Evolutionary conservation across 2,329 filamentous ascomycete genomes (phyloP).

Genomic region (Alternaria novae-zelandiae): DNA sequence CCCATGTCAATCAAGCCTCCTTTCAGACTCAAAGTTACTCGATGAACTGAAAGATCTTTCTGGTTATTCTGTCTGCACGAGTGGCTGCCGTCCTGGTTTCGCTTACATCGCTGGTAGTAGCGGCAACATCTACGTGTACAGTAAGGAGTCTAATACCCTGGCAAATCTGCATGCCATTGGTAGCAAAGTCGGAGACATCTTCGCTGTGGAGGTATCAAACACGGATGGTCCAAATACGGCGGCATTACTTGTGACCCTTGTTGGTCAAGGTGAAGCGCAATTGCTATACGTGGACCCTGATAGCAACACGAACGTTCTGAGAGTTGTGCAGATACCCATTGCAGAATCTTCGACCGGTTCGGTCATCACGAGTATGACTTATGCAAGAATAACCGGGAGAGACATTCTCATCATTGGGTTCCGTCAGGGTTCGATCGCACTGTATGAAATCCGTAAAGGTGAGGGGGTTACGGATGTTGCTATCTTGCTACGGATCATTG

Average conservation of each 20-base stretch:
- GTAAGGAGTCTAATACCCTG: conserved; percentile 18
- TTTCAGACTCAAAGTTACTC: conserved; percentile 37
- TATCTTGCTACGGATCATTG: conserved; percentile 23
- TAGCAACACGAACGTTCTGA: neutral
- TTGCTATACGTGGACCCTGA: conserved; percentile 31
- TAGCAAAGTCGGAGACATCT: conserved; percentile 53
- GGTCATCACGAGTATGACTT: conserved; percentile 58
- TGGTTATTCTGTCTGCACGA: conserved; percentile 57
- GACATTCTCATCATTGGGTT: conserved; percentile 61
- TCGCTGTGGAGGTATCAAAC: conserved; percentile 19
- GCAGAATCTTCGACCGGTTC: conserved; percentile 52
- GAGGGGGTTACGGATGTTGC: neutral
- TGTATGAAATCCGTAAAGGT: conserved; percentile 48
- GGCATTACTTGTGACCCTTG: conserved; percentile 47
- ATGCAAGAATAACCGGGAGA: conserved; percentile 24
- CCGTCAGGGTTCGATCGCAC: conserved; percentile 60
- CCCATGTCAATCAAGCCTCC: neutral
- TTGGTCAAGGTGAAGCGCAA: conserved; percentile 46
- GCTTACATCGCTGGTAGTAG: conserved; percentile 56
- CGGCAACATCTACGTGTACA: conserved; percentile 53
- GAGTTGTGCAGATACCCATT: conserved; percentile 19
- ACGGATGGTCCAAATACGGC: conserved; percentile 16
- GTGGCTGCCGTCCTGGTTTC: conserved; percentile 43
- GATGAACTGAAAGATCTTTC: conserved; percentile 47
- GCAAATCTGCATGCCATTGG: conserved; percentile 32